Evolutionary conservation across 495 filamentous ascomycete species (phyloP).

Genomic region (Daldinia caldariorum): DNA sequence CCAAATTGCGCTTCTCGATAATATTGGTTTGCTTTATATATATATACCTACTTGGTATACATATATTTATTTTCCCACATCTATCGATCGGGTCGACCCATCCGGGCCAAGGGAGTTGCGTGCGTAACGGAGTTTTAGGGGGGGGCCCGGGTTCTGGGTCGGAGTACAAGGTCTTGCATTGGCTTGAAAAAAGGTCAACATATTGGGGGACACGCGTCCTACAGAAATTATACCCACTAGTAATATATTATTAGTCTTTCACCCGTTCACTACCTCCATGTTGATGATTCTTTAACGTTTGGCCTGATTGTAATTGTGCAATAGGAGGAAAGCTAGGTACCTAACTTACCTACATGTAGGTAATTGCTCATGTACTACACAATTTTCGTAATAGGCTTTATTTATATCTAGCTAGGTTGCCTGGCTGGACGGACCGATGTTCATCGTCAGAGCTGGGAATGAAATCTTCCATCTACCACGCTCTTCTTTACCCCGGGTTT

Average conservation of each 20-base stretch:
- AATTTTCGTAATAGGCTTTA: not conserved
- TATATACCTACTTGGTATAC: too few species aligned
- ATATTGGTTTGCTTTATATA: slow-evolving; percentile 16
- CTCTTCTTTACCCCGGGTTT: slow-evolving; percentile 40
- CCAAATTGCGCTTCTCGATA: slow-evolving; percentile 27
- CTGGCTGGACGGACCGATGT: slow-evolving; percentile 36
- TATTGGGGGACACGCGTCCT: slow-evolving; percentile 43
- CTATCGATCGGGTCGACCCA: slow-evolving; percentile 25
- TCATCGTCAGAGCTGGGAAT: slow-evolving; percentile 4
- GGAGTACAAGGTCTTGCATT: slow-evolving; percentile 36
- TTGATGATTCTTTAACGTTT: slow-evolving; percentile 23
- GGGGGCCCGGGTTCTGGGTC: slow-evolving; percentile 30
- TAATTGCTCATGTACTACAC: slow-evolving; percentile 9
- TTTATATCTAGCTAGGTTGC: slow-evolving; percentile 31
- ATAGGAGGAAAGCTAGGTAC: too few species aligned
- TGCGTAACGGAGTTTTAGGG: slow-evolving; percentile 29
- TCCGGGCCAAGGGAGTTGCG: slow-evolving; percentile 38
- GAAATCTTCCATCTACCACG: not conserved
- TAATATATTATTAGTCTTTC: slow-evolving; percentile 42
- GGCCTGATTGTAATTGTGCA: slow-evolving; percentile 18
- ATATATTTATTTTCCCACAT: too few species aligned
- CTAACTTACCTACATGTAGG: too few species aligned
- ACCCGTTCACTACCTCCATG: not conserved
- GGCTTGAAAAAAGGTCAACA: slow-evolving; percentile 24
- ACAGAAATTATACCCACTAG: slow-evolving; percentile 46